Evolutionary conservation across 2,329 filamentous ascomycete genomes (phyloP), one percentile per base, ranked within the genome.

Genomic region (Penicillium sp.): DNA sequence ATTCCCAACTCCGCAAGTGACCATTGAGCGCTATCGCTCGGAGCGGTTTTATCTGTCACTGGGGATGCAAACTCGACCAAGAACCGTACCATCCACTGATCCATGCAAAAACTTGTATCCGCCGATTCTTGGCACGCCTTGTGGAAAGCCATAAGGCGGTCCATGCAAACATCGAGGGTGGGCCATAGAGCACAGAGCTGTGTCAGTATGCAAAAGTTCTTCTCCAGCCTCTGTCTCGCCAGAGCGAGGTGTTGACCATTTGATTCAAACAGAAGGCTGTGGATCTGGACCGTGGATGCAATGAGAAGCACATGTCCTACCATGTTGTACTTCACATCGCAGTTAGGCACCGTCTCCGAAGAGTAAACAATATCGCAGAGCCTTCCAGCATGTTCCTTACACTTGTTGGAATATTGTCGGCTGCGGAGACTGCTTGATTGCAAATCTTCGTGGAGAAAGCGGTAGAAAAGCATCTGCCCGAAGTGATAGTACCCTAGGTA

Each of bases 401-500:
- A 80, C 53, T 73, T 75, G 6, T 72, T 62, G 1, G 77, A 75
- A 56, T 79, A 78, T 50, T 41, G 60, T 46, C 49, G 62, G n/a
- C 60, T 59, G 4, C 57, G 53, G 22, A n/a, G 16, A 11, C 62
- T 50, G 9, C 56, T 55, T 9, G 57, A 50, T 33, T 66, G 61
- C 4, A 64, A 61, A 27, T 72, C 67, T 22, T 72, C 68, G 46
- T 76, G 73, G 0, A 82, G 71, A 60, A 79, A 82, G 52, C 78
- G 78, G 58, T 81, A 82, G 66, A 77, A 80, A 5, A 83, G 73
- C n/a, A 82, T 70, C 52, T 80, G 76, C 4, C 74, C 73, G 59
- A 78, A 81, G 63, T 82, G 75, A 51, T 82, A 77, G 58, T 81
- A 81, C 3, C 79, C 78, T 2, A 82, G 66, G 59, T 82, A 77